Evolutionary conservation across 257 asterid genomes (phyloP), one percentile per base, ranked within the genome.

Genomic region (Solanum virginianum): DNA sequence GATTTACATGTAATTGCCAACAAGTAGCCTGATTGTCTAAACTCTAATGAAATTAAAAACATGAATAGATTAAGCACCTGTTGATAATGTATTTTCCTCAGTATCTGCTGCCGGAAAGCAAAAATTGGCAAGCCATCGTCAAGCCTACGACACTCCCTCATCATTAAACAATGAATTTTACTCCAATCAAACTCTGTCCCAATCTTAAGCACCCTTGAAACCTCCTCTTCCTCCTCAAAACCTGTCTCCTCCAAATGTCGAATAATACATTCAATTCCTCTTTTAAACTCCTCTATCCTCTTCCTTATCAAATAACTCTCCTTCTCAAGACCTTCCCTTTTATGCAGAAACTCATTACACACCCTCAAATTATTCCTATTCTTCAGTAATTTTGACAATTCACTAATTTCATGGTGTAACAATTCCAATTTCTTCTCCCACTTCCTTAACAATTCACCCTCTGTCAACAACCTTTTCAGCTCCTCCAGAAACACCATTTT

Each of bases 71-170:
- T 82, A 65, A n/a, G 32, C 66, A 90, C 98, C 98, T 96, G 97
- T 57, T 93, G 92, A 86, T 66, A 1, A 71, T 88, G 92, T 88
- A 94, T 91, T 83, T 89, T 92, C 47, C 80, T 86, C 77, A 93
- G 71, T 87, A 96, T 91, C 49, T 87, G 88, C 43, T 51, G 68
- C 29, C 98, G 87, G 85, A 70, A 90, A 80, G 95, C 91, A 41
- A 89, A 96, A 83, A 96, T 93, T 0, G 99, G 99, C 85, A 96
- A 91, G 57, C 99, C 98, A 87, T 91, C 95, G 49, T 92, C 97
- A 80, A 96, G 92, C 89, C 99, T 87, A 85, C 92, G 88, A 68
- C 95, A 89, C 70, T 96, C 99, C 90, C 99, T 96, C 91, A 74
- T 89, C 88, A 94, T 89, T 83, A 93, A 82, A 86, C 63, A 85